These are phyloP conservation scores for Moesziomyces antarcticus DNA, from an alignment of 1,284 basidiomycete genomes.

Conservation along the genomic window DNA sequence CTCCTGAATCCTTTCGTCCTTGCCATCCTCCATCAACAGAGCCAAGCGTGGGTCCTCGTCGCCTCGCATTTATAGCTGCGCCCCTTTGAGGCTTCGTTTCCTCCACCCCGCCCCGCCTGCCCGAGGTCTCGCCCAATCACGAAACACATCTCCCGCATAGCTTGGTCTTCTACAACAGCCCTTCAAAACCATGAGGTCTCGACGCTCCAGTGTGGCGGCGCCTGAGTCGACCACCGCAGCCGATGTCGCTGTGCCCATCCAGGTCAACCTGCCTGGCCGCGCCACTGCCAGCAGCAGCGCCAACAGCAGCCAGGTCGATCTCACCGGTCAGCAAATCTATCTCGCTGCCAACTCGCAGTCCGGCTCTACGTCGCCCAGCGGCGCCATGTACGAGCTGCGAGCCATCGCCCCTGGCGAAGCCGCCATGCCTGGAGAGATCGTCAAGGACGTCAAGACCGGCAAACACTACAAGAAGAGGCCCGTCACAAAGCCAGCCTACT, in stretches of 20 bases:
- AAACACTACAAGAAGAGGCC: constrained; percentile 52
- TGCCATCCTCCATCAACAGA: no score
- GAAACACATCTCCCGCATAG: background rate
- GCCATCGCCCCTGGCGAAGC: constrained; percentile 27
- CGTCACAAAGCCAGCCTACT: constrained; percentile 33
- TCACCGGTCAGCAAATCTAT: constrained; percentile 41
- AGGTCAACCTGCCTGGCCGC: constrained; percentile 23
- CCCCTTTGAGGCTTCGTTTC: no score
- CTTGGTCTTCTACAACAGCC: background rate
- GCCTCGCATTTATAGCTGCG: no score
- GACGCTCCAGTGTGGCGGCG: constrained; percentile 20
- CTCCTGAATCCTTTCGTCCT: no score
- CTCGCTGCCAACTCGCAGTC: constrained; percentile 8
- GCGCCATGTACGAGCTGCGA: constrained; percentile 31
- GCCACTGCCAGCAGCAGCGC: constrained; percentile 23
- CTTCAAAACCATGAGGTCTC: constrained; percentile 19
- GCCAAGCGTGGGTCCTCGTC: no score
- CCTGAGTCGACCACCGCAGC: constrained; percentile 14
- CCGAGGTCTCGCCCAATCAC: no score
- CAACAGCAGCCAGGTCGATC: constrained; percentile 34
- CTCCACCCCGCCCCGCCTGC: no score
- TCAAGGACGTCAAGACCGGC: constrained; percentile 52
- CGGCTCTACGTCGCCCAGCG: constrained; percentile 2
- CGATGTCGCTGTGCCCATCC: constrained; percentile 37
- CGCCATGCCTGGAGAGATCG: constrained; percentile 24